These are phyloP conservation scores for Xylaria castorea DNA, from an alignment of 495 filamentous ascomycete species.

Conservation along the genomic window DNA sequence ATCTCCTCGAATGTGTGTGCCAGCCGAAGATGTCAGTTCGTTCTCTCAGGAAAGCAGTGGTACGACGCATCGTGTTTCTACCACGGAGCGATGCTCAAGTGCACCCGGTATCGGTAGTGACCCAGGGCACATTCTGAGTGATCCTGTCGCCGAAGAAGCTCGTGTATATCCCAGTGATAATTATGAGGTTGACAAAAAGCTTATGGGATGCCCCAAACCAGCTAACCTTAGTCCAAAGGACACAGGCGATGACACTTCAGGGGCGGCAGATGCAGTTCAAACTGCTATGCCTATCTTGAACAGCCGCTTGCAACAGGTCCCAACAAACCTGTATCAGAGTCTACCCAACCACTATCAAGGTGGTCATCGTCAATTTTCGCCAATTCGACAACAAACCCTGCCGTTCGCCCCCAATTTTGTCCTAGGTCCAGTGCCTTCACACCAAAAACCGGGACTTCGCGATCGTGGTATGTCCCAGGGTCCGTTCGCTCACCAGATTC, in stretches of 20 bases:
- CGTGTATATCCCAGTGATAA: constrained; percentile 15
- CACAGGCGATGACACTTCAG: not conserved
- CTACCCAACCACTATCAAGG: not conserved
- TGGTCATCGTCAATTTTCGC: not conserved
- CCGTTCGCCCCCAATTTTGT: not conserved
- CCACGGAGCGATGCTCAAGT: constrained; percentile 18
- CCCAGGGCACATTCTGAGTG: not conserved
- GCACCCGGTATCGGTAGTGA: constrained; percentile 20
- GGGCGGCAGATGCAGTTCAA: not conserved
- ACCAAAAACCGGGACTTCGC: not conserved
- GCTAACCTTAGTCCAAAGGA: not conserved
- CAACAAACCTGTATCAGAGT: not conserved
- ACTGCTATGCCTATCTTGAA: not conserved
- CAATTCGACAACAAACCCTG: not conserved
- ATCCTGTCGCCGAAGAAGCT: not conserved
- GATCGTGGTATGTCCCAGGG: not conserved
- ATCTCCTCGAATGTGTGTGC: not conserved
- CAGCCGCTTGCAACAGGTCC: not conserved
- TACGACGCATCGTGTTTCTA: not conserved
- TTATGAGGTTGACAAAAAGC: constrained; percentile 17
- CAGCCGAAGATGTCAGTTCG: not conserved
- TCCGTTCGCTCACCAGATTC: constrained; percentile 15
- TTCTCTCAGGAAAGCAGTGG: not conserved
- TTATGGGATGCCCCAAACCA: constrained; percentile 20
- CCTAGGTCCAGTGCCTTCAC: not conserved